Percentiles rank a stretch among this genome's conserved stretches.
These are phyloP conservation scores for Conticribra guillardii DNA, from an alignment of 108 stramenopile species.

Conservation along the genomic window DNA sequence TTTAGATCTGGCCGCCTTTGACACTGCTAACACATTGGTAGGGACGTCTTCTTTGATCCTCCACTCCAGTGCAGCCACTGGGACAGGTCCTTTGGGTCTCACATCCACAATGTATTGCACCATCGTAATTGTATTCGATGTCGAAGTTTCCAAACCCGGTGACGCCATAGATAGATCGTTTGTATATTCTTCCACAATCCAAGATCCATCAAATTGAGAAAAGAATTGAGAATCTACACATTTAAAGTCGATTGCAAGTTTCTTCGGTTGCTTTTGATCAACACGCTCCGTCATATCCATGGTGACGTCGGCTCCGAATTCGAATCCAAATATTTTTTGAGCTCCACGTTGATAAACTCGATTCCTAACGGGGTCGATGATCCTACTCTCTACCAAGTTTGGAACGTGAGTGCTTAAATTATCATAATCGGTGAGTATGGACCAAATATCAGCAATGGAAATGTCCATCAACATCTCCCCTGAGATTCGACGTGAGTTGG, in stretches of 20 bases:
- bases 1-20: conserved; percentile 60
- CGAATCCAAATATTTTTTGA: conserved; percentile 93
- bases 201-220: conserved; percentile 83
- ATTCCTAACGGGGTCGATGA: conserved; percentile 42
- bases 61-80: conserved; percentile 95
- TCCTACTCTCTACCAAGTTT: conserved; percentile 81
- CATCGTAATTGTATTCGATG: conserved; percentile 48
- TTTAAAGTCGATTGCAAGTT: conserved; percentile 67
- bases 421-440: conserved; percentile 91
- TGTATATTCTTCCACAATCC: conserved; percentile 63
- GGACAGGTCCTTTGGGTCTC: conserved; percentile 90
- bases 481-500: conserved; percentile 84
- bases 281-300: conserved; percentile 90
- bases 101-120: conserved; percentile 87
- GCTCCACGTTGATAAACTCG: conserved; percentile 90
- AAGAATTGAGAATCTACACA: conserved; percentile 90
- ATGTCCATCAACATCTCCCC: conserved; percentile 75
- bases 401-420: conserved; percentile 86
- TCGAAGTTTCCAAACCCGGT: no score
- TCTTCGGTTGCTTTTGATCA: conserved; percentile 5
- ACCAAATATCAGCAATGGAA: conserved; percentile 81
- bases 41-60: conserved; percentile 94
- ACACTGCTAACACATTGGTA: conserved; percentile 86
- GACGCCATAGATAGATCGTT: conserved; percentile 6
- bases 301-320: conserved; percentile 87